Conservation (phyloP, 2,329 filamentous ascomycete species). For the Talaromyces sp. region DNA sequence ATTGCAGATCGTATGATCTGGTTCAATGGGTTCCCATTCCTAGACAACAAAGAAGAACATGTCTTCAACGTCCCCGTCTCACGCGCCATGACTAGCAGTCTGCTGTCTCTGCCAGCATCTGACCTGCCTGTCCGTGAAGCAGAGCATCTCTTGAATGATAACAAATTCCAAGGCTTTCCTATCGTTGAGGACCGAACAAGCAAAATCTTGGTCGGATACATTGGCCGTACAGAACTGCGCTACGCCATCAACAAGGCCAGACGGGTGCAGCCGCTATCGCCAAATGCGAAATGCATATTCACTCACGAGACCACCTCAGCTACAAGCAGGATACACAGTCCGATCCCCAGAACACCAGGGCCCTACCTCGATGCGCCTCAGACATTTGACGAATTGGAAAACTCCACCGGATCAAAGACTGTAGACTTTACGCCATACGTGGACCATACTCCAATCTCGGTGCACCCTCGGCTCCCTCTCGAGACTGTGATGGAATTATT, state of each 20-base stretch:
- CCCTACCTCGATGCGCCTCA: slow-evolving; percentile 36
- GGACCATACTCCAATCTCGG: slow-evolving; percentile 83
- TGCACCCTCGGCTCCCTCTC: slow-evolving; percentile 83
- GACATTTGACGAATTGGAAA: slow-evolving; percentile 60
- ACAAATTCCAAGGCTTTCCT: slow-evolving; percentile 88
- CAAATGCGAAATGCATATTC: slow-evolving; percentile 72
- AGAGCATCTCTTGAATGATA: slow-evolving; percentile 71
- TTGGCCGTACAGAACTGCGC: slow-evolving; percentile 84
- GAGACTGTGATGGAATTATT: slow-evolving; percentile 99
- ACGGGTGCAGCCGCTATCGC: slow-evolving; percentile 63
- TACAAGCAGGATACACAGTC: slow-evolving; percentile 20
- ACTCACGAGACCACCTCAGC: slow-evolving; percentile 48
- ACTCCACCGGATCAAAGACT: slow-evolving; percentile 54
- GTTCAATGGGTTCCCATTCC: slow-evolving; percentile 95
- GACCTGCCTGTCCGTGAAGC: slow-evolving; percentile 74
- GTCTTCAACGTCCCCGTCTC: slow-evolving; percentile 94
- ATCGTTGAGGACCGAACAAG: slow-evolving; percentile 72
- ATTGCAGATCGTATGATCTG: slow-evolving; percentile 98
- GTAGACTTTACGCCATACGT: slow-evolving; percentile 85
- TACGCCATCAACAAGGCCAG: slow-evolving; percentile 84
- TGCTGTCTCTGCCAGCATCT: slow-evolving; percentile 69
- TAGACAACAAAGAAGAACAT: slow-evolving; percentile 97
- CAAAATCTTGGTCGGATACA: slow-evolving; percentile 80
- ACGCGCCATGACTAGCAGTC: slow-evolving; percentile 76
- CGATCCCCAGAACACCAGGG: slow-evolving; percentile 1